Evolutionary conservation across 345 rosid species (phyloP).

Genomic region (Clarkia xantiana): DNA sequence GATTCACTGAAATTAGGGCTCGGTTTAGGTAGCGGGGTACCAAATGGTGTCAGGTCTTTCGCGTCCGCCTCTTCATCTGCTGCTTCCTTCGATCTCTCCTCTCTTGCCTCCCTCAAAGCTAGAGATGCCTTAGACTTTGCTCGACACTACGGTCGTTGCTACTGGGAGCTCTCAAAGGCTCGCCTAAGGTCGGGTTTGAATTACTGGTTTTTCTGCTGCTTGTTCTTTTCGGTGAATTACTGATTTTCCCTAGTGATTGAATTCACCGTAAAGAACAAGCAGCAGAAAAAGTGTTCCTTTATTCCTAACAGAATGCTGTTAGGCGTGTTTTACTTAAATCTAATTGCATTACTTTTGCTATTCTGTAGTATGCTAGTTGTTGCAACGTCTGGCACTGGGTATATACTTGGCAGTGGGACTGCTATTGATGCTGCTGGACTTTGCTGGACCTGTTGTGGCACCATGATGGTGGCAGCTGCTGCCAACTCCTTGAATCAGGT

Average conservation of each 20-base stretch:
- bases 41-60: conserved; percentile 24
- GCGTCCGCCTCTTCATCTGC: conserved; percentile 10
- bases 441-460: conserved; percentile 88
- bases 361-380: conserved; percentile 73
- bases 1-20: conserved; percentile 22
- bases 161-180: conserved; percentile 95
- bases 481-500: conserved; percentile 97
- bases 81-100: conserved; percentile 12
- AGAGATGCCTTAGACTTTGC: conserved; percentile 22
- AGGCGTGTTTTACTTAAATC: too few species aligned
- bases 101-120: conserved; percentile 14
- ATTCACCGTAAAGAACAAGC: too few species aligned
- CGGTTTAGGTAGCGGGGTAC: conserved; percentile 4
- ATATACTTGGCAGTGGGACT: conserved; percentile 60
- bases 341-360: not conserved
- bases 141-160: conserved; percentile 58
- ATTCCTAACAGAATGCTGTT: too few species aligned
- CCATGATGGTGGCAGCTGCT: conserved; percentile 96
- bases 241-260: not conserved
- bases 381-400: conserved; percentile 97
- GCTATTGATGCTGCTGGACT: conserved; percentile 60
- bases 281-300: not conserved
- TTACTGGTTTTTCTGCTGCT: too few species aligned
- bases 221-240: too few species aligned
- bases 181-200: conserved; percentile 70